Evolutionary conservation across 2,329 filamentous ascomycete species (phyloP).

Genomic region (Penicillium sp.): DNA sequence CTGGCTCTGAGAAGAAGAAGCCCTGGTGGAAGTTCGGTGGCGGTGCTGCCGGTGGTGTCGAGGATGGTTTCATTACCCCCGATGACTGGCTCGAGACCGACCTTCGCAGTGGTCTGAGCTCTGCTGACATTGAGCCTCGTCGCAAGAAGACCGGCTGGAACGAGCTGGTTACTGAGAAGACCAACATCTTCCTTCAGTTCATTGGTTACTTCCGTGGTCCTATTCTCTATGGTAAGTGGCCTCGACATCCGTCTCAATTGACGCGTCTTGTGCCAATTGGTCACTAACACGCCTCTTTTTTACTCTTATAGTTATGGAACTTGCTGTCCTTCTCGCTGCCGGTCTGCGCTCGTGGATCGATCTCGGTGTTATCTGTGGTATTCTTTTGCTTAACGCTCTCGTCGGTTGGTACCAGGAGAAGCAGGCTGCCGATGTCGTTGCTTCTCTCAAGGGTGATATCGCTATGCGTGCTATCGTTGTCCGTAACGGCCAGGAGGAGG

Average conservation of each 20-base stretch:
- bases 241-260: neutral
- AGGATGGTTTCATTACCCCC: slow-evolving; percentile 50
- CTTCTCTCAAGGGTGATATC: slow-evolving; percentile 72
- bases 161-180: slow-evolving; percentile 70
- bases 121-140: slow-evolving; percentile 59
- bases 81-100: slow-evolving; percentile 70
- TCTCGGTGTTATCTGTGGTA: slow-evolving; percentile 74
- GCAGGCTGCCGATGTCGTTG: slow-evolving; percentile 74
- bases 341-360: slow-evolving; percentile 67
- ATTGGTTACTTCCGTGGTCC: slow-evolving; percentile 72
- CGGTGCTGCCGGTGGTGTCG: slow-evolving; percentile 27
- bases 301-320: slow-evolving; percentile 60
- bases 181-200: slow-evolving; percentile 73
- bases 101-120: slow-evolving; percentile 61
- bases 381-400: slow-evolving; percentile 70
- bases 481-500: slow-evolving; percentile 64
- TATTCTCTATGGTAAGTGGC: slow-evolving; percentile 17
- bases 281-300: slow-evolving; percentile 7
- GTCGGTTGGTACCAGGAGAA: slow-evolving; percentile 82
- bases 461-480: slow-evolving; percentile 69
- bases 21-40: slow-evolving; percentile 60
- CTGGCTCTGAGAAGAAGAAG: slow-evolving; percentile 48
- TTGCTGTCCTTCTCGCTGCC: slow-evolving; percentile 69
- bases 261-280: neutral
- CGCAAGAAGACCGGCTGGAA: slow-evolving; percentile 68